A percentile compares a stretch with the other conserved stretches of the same genome.
Conservation (phyloP, 148 eudicot genomes). For the Agrostemma githago region DNA sequence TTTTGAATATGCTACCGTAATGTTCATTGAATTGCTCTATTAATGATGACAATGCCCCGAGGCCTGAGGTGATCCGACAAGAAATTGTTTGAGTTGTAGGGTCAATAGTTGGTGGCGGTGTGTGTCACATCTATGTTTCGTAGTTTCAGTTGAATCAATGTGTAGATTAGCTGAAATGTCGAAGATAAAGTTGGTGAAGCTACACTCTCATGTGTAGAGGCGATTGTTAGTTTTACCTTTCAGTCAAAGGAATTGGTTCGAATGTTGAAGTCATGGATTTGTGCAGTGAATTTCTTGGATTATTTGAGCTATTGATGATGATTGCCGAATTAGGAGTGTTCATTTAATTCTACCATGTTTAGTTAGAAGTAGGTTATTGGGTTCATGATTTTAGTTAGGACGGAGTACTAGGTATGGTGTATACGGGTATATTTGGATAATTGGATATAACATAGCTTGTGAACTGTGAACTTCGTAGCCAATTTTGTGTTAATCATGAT, state of each 20-base stretch:
- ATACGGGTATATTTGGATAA: not conserved
- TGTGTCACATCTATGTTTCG: not conserved
- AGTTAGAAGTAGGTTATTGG: not conserved
- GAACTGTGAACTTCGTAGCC: not conserved
- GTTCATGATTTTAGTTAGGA: not conserved
- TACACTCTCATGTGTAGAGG: not conserved
- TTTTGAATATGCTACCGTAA: not conserved
- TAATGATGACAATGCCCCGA: not conserved
- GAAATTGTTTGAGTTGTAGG: not conserved
- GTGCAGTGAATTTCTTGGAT: not conserved
- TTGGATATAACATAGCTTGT: too few species aligned
- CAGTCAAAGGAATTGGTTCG: slow-evolving; percentile 1
- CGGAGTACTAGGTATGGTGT: not conserved
- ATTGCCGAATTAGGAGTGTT: not conserved
- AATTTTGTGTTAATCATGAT: not conserved
- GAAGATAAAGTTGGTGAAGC: not conserved
- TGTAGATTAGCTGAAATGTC: slow-evolving; percentile 7
- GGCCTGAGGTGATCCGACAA: not conserved
- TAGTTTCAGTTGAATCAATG: not conserved
- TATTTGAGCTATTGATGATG: not conserved
- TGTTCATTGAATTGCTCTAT: not conserved
- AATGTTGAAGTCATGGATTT: not conserved
- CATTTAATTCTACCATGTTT: not conserved
- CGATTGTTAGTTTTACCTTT: slow-evolving; percentile 5
- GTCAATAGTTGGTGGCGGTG: not conserved